Base-by-base conservation (phyloP, 257 asterid genomes). In the Solanum boliviense region DNA sequence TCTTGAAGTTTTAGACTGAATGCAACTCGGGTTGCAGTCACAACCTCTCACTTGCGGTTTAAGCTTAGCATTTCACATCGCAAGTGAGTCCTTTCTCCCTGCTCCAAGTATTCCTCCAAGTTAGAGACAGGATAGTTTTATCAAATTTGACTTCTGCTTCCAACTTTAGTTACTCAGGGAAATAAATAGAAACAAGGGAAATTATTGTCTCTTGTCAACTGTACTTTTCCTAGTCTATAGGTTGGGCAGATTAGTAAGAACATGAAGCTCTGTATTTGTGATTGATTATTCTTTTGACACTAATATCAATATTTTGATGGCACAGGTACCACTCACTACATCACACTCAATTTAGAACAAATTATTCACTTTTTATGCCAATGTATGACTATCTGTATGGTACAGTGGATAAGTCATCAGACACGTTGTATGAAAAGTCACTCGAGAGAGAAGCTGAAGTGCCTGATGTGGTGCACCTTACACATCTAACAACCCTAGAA, bases 391-490 rank as follows among this genome's bases (percentile, higher is more conserved):
- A 89, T 60, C n/a, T 87, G 35, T 88, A 91, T 27, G 90, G 89
- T 29, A 88, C 92, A 2, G 58, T 72, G 83, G 92, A 89, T 82
- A 88, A 82, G 83, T 81, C 90, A 3, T 13, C 87, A 5, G 92
- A 90, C 7, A 52, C 89, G 1, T 76, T 91, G 13, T 79, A 90
- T 6, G 87, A 91, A 83, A 85, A 52, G 7, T 67, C 93, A 25
- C 88, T 91, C 9, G 96, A 94, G 93, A 88, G 94, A 32, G 15
- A 87, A 86, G 98, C 91, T 78, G 98, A 94, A 31, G 75, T 92
- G 5, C 95, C 99, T 0, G 95, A 95, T 29, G 97, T 94, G 10
- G 94, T 95, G 36, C 96, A 95, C 87, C 90, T 96, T 34, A 71
- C 93, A 4, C 91, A 90, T 72, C 87, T 91, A 16, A 91, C 90